Percentiles rank a stretch among this genome's conserved stretches.
Evolutionary conservation across 1,284 basidiomycete species (phyloP).

Genomic region (Cryptococcus floricola): DNA sequence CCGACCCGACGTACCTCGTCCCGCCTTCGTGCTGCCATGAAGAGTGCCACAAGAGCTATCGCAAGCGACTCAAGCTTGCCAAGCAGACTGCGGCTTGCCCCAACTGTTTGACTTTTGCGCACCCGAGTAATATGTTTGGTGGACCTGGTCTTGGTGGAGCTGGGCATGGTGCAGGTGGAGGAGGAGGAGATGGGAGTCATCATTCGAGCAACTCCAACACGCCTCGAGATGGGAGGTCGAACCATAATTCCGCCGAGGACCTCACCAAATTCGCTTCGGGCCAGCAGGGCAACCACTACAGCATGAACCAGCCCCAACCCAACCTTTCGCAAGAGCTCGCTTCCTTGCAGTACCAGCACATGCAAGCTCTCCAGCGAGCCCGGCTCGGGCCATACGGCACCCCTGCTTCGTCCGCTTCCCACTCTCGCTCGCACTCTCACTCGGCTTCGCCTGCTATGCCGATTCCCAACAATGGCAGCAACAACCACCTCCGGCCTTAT

Average conservation of each 20-base stretch:
- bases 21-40: constrained; percentile 53
- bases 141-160: constrained; percentile 23
- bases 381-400: constrained; percentile 4
- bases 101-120: constrained; percentile 39
- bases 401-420: not conserved
- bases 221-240: constrained; percentile 41
- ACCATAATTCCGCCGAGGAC: constrained; percentile 19
- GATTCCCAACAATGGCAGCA: not conserved
- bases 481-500: constrained; percentile 36
- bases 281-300: constrained; percentile 20
- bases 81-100: constrained; percentile 49
- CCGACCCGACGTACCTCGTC: constrained; percentile 50
- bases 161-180: constrained; percentile 24
- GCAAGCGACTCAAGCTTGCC: constrained; percentile 51
- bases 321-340: constrained; percentile 26
- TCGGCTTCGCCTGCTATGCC: constrained; percentile 4
- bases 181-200: constrained; percentile 27
- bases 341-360: constrained; percentile 32
- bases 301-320: constrained; percentile 30
- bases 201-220: constrained; percentile 41
- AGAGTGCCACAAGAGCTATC: constrained; percentile 53
- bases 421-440: constrained; percentile 6
- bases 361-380: constrained; percentile 26
- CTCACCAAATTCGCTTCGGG: constrained; percentile 19
- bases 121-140: constrained; percentile 16